Conservation (phyloP, 1,139 yeast species). For the Debaryomyces udenii region DNA sequence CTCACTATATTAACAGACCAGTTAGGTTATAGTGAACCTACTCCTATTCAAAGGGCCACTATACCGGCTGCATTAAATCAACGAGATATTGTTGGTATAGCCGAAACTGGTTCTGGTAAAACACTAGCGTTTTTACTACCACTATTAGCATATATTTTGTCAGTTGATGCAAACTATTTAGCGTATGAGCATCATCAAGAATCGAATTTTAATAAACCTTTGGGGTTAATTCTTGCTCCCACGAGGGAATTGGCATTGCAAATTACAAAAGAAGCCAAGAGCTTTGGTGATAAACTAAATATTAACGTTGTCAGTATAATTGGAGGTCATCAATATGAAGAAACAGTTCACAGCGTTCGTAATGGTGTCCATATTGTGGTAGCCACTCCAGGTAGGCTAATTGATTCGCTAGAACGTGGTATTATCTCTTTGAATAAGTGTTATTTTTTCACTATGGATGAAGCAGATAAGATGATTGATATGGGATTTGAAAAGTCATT, state of each 20-base stretch:
- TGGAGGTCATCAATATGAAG: slow-evolving; percentile 88
- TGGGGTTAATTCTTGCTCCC: slow-evolving; percentile 81
- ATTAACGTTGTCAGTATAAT: slow-evolving; percentile 68
- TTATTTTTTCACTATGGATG: slow-evolving; percentile 78
- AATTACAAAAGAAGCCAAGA: slow-evolving; percentile 66
- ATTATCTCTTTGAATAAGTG: slow-evolving; percentile 64
- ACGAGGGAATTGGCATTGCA: slow-evolving; percentile 94
- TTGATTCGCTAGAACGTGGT: slow-evolving; percentile 76
- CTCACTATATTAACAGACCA: slow-evolving; percentile 34
- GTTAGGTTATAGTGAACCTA: slow-evolving; percentile 63
- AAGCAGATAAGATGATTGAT: slow-evolving; percentile 94
- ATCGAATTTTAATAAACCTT: slow-evolving; percentile 34
- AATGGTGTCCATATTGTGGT: slow-evolving; percentile 81
- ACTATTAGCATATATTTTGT: slow-evolving; percentile 56
- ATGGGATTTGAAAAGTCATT: slow-evolving; percentile 90
- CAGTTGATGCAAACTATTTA: slow-evolving; percentile 39
- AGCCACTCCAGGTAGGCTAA: slow-evolving; percentile 91
- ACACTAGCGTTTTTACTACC: slow-evolving; percentile 86
- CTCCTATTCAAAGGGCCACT: slow-evolving; percentile 89
- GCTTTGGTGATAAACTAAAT: slow-evolving; percentile 45
- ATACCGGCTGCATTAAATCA: slow-evolving; percentile 69
- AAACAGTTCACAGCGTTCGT: slow-evolving; percentile 60
- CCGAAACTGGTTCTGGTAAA: slow-evolving; percentile 96
- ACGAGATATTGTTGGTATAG: slow-evolving; percentile 82
- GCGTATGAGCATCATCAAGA: slow-evolving; percentile 37